Percentiles rank a stretch among this genome's conserved stretches.
Evolutionary conservation across 768 basidiomycete species (phyloP).

Genomic region (Pisolithus microcarpus): DNA sequence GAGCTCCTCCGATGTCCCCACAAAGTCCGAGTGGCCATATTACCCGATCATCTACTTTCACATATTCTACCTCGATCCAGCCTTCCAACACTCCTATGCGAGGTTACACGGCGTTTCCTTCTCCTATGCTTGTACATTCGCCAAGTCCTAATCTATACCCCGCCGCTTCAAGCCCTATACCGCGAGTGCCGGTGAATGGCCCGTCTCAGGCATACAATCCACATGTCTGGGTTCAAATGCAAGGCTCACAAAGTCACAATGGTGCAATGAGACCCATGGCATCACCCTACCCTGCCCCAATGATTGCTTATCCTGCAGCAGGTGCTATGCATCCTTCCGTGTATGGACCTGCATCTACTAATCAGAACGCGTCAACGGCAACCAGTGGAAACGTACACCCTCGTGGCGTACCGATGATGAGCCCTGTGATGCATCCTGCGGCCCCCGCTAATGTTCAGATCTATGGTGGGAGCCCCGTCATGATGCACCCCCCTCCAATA

Average conservation of each 20-base stretch:
- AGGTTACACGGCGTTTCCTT: slow-evolving; percentile 52
- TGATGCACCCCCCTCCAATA: slow-evolving; percentile 51
- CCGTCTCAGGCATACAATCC: slow-evolving; percentile 53
- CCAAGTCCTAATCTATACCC: slow-evolving; percentile 65
- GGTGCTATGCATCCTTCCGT: slow-evolving; percentile 35
- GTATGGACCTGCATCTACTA: slow-evolving; percentile 38
- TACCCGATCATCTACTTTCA: slow-evolving; percentile 21
- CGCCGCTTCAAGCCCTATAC: slow-evolving; percentile 57
- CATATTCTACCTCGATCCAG: slow-evolving; percentile 33
- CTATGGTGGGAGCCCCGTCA: slow-evolving; percentile 62
- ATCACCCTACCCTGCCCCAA: slow-evolving; percentile 58
- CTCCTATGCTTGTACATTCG: slow-evolving; percentile 68
- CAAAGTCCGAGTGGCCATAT: slow-evolving; percentile 32
- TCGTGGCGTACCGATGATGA: slow-evolving; percentile 55
- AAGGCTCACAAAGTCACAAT: slow-evolving; percentile 38
- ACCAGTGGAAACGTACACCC: slow-evolving; percentile 29
- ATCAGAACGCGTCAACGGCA: slow-evolving; percentile 30
- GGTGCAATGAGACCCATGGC: slow-evolving; percentile 47
- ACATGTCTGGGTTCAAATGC: slow-evolving; percentile 59
- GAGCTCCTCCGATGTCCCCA: slow-evolving; percentile 44
- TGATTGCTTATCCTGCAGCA: slow-evolving; percentile 60
- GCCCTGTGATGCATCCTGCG: slow-evolving; percentile 65
- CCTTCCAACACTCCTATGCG: slow-evolving; percentile 44
- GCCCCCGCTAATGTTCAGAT: slow-evolving; percentile 38
- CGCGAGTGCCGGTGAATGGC: slow-evolving; percentile 58